Conservation (phyloP, 306 rosid genomes). For the Amphicarpaea edgeworthii region DNA sequence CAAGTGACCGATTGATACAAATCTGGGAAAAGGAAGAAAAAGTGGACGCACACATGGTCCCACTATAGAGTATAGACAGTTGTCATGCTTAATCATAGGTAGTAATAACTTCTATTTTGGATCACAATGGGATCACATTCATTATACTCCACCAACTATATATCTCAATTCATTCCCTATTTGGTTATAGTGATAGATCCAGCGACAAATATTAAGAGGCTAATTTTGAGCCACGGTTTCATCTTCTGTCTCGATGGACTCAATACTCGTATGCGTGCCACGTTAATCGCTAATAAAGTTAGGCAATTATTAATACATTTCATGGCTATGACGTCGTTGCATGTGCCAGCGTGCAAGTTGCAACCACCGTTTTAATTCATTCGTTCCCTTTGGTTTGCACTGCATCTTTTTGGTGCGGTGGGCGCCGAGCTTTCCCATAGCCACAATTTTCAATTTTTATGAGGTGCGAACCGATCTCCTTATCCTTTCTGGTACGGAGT, state of each 20-base stretch:
- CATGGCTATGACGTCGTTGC: not conserved
- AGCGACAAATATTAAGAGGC: not conserved
- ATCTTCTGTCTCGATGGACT: not conserved
- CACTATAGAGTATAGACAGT: not conserved
- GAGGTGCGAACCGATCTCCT: too few relatives aligned
- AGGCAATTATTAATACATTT: not conserved
- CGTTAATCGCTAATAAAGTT: not conserved
- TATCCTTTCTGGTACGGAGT: too few relatives aligned
- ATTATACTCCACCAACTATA: not conserved
- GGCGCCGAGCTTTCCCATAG: slow-evolving; percentile 30
- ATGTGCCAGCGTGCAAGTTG: not conserved
- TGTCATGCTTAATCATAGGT: too few relatives aligned
- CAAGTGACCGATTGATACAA: not conserved
- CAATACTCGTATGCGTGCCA: not conserved
- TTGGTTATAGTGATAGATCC: not conserved
- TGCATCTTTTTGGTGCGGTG: not conserved
- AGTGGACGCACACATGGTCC: not conserved
- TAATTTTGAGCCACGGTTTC: slow-evolving; percentile 3
- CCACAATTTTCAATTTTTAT: too few relatives aligned
- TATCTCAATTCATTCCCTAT: not conserved
- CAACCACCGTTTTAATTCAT: slow-evolving; percentile 33
- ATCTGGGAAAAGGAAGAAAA: not conserved
- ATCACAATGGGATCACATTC: not conserved
- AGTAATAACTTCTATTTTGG: not conserved
- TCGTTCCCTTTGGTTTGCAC: not conserved